These are phyloP conservation scores for Sclerotinia minor DNA, from an alignment of 2,329 filamentous ascomycete genomes.

Conservation along the genomic window DNA sequence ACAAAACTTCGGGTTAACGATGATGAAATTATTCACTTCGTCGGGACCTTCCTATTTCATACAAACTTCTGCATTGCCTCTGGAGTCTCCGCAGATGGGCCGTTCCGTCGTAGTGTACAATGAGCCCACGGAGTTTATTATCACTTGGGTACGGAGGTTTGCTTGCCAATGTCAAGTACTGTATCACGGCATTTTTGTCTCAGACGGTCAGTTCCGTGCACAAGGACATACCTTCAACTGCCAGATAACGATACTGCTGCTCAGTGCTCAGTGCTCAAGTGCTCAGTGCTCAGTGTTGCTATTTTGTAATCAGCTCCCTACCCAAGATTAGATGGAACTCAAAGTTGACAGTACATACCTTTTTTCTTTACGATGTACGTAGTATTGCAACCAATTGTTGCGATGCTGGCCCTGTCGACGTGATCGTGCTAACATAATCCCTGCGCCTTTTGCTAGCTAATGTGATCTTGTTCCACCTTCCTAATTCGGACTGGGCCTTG, in stretches of 20 bases:
- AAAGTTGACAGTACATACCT: neutral
- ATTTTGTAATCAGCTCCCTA: constrained; percentile 3
- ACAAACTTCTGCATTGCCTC: neutral
- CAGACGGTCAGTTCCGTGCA: neutral
- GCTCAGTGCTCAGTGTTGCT: neutral
- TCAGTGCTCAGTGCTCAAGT: too few species aligned
- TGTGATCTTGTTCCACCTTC: constrained; percentile 7
- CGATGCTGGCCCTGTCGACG: neutral
- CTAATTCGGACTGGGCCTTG: neutral
- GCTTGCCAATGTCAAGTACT: neutral
- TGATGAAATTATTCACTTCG: neutral
- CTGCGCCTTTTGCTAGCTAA: neutral
- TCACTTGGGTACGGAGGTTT: neutral
- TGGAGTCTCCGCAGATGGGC: too few species aligned
- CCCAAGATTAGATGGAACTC: neutral
- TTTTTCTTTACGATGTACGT: neutral
- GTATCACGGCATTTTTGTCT: neutral
- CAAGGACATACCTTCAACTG: neutral
- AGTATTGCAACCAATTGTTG: neutral
- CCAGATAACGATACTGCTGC: neutral
- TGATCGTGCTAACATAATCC: neutral
- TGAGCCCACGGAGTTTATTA: neutral
- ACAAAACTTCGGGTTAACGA: neutral
- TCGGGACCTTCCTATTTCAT: neutral
- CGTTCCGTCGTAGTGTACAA: neutral